A percentile compares a stretch with the other conserved stretches of the same genome.
Evolutionary conservation across 2,329 filamentous ascomycete species (phyloP).

Genomic region (Sporothrix mexicana): DNA sequence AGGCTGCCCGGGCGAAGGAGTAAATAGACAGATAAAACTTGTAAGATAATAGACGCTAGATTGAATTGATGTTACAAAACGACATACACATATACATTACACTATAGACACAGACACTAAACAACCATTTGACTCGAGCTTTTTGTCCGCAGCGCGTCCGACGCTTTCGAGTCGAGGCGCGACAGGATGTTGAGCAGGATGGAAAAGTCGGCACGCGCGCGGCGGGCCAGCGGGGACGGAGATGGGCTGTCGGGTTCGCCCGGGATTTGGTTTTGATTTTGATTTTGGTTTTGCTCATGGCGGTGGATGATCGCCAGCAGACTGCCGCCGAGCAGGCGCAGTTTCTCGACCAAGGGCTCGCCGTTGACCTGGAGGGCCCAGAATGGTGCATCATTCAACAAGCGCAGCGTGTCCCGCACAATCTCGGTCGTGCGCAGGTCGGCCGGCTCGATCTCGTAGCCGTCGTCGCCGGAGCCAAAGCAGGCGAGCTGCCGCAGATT

Average conservation of each 20-base stretch:
- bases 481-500: background rate
- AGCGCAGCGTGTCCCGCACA: background rate
- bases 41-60: background rate
- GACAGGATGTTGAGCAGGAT: background rate
- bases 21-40: background rate
- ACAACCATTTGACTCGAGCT: background rate
- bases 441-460: background rate
- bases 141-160: background rate
- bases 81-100: background rate
- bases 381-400: background rate
- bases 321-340: background rate
- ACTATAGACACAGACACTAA: too few species aligned
- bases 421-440: slow-evolving; percentile 4
- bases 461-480: background rate
- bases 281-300: too few species aligned
- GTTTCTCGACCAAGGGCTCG: background rate
- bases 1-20: background rate
- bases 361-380: slow-evolving; percentile 2
- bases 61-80: background rate
- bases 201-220: background rate
- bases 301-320: background rate
- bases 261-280: too few species aligned
- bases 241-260: too few species aligned
- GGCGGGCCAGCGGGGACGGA: background rate
- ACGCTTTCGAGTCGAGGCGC: background rate